phyloP scores from a whole-genome alignment of 1,284 basidiomycete species.

The Pyrrhoderma lamaoense region DNA sequence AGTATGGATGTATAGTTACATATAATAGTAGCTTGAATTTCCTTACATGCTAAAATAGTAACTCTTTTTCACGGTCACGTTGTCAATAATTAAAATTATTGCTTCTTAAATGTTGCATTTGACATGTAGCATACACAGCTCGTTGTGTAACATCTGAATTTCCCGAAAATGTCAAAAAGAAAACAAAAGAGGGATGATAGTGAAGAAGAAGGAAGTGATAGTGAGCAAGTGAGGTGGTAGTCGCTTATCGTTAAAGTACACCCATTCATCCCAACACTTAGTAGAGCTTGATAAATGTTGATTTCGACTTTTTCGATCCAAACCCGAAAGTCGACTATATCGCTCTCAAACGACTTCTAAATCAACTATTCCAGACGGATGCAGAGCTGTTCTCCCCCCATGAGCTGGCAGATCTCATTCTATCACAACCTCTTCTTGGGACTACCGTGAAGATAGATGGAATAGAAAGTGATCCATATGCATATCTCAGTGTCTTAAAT shows the following conservation, averaged over 20 bases:
- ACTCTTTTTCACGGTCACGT: too few species aligned
- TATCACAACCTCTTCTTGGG: conserved; percentile 70
- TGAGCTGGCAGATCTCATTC: conserved; percentile 71
- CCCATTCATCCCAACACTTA: conserved; percentile 17
- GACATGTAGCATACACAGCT: too few species aligned
- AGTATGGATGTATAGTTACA: too few species aligned
- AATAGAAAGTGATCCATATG: conserved; percentile 81
- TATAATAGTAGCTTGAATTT: too few species aligned
- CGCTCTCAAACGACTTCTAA: conserved; percentile 73
- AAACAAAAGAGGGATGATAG: conserved; percentile 16
- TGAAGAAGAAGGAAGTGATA: conserved; percentile 16
- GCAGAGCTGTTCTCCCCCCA: conserved; percentile 63
- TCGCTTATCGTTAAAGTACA: not conserved
- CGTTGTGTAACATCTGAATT: too few species aligned
- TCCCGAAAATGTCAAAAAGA: conserved; percentile 18
- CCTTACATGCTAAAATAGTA: too few species aligned
- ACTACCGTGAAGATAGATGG: conserved; percentile 91
- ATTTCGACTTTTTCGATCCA: conserved; percentile 89
- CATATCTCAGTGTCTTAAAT: conserved; percentile 76
- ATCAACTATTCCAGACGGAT: conserved; percentile 80
- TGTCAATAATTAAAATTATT: too few species aligned
- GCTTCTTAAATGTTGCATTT: too few species aligned
- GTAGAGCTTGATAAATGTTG: conserved; percentile 70
- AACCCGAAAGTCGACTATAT: conserved; percentile 79
- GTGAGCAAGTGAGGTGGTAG: conserved; percentile 8